Base-by-base conservation (phyloP, 768 basidiomycete species). In the Mrakia frigida region DNA sequence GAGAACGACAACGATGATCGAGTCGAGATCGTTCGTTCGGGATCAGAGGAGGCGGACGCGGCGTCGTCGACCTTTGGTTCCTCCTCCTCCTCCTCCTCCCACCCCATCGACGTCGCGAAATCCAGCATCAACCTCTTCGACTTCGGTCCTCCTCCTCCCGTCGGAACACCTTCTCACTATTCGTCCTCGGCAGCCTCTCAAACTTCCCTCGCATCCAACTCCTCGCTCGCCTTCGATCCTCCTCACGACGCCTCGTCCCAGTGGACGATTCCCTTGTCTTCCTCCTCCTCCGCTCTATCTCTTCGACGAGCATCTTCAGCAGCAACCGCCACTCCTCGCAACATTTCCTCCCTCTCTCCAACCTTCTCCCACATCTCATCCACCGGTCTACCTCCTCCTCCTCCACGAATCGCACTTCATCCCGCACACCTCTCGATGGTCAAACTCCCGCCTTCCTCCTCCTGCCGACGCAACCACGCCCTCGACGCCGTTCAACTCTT, bases 401-500 rank as follows among this genome's bases (percentile, higher is more conserved):
- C 23, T 39, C 65, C 37, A 6, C 35, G 37, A 18, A n/a, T 68
- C 35, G 4, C 35, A 0, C 25, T 68, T 6, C 65, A 68, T n/a
- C 39, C 35, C 65, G 43, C 65, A 0, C 65, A 43, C 25, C 65
- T 68, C 37, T 18, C 65, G 2, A 68, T 68, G 65, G 13, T 68
- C 37, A 68, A 68, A 11, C 37, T 68, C 3, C 37, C 43, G 21
- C 65, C 65, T 3, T 68, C 65, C 11, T 25, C 37, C 39, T 68
- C 65, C 10, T 3, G 21, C 11, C 65, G 65, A 37, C 65, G 37
- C 21, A 37, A 68, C 37, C 35, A 35, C 18, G 65, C 65, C 4
- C 35, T 21, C 65, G 65, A 68, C 25, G 35, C 65, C 25, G 65
- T 68, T 21, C 65, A 68, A 37, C 65, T 68, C 35, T 68, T 37